Percentiles rank a stretch among this genome's conserved stretches.
These are phyloP conservation scores for Kazachstania psychrophila DNA, from an alignment of 805 yeast genomes.

Conservation along the genomic window DNA sequence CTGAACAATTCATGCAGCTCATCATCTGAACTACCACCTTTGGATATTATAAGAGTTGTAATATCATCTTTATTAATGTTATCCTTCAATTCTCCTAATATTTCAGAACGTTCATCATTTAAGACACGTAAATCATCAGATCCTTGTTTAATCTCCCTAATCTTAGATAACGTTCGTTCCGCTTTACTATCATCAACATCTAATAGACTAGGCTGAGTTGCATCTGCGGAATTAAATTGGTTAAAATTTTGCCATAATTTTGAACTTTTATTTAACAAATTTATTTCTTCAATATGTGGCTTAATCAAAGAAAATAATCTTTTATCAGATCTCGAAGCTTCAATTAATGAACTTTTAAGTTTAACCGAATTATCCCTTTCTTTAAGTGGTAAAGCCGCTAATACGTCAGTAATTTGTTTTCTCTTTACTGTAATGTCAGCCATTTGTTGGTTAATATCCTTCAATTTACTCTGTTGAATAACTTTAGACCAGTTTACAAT, in stretches of 20 bases:
- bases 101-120: conserved; percentile 52
- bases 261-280: conserved; percentile 38
- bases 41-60: conserved; percentile 60
- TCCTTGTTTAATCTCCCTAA: conserved; percentile 46
- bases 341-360: conserved; percentile 49
- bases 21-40: conserved; percentile 47
- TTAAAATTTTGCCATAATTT: conserved; percentile 32
- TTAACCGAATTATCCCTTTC: conserved; percentile 50
- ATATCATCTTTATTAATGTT: conserved; percentile 77
- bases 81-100: conserved; percentile 56
- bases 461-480: conserved; percentile 22
- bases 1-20: conserved; percentile 56
- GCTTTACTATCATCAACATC: conserved; percentile 54
- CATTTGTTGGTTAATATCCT: conserved; percentile 29
- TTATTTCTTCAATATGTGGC: conserved; percentile 35
- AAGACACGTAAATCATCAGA: conserved; percentile 53
- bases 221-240: conserved; percentile 11
- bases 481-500: conserved; percentile 22
- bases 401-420: conserved; percentile 30
- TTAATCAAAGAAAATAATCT: conserved; percentile 42
- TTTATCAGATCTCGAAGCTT: conserved; percentile 53
- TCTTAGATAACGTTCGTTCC: conserved; percentile 28
- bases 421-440: conserved; percentile 28
- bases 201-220: conserved; percentile 38
- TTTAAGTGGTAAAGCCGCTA: conserved; percentile 29